Evolutionary conservation across 495 filamentous ascomycete species (phyloP).

Genomic region (Beverwykella pulmonaria): DNA sequence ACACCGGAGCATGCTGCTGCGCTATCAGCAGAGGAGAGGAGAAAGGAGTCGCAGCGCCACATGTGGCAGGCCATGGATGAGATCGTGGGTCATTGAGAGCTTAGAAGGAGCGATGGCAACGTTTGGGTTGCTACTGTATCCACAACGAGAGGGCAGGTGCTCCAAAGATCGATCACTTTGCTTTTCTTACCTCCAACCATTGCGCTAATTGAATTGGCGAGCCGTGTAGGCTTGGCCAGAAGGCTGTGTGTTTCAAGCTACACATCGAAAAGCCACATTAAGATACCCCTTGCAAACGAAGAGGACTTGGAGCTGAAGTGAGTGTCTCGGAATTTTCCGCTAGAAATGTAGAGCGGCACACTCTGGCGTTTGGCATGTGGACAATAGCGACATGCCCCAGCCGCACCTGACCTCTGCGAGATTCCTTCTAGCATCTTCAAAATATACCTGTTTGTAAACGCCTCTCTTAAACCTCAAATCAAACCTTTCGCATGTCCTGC

Average conservation of each 20-base stretch:
- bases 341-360: background rate
- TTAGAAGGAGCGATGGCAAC: background rate
- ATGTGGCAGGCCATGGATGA: conserved; percentile 38
- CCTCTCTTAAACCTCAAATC: too few species aligned
- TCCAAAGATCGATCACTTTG: too few species aligned
- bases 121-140: too few species aligned
- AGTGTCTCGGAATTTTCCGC: background rate
- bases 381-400: background rate
- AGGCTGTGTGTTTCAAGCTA: background rate
- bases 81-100: conserved; percentile 23
- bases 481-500: too few species aligned
- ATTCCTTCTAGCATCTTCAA: background rate
- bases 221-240: background rate
- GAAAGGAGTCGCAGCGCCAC: conserved; percentile 34
- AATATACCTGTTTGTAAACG: too few species aligned
- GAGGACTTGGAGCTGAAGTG: background rate
- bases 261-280: background rate
- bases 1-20: conserved; percentile 39
- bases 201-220: background rate
- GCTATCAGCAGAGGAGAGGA: conserved; percentile 29
- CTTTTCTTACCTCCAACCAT: too few species aligned
- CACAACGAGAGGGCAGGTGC: too few species aligned
- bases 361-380: background rate
- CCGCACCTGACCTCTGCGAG: conserved; percentile 16
- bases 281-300: background rate